Base-by-base conservation (phyloP, 306 rosid species). In the Cucumis hystrix region DNA sequence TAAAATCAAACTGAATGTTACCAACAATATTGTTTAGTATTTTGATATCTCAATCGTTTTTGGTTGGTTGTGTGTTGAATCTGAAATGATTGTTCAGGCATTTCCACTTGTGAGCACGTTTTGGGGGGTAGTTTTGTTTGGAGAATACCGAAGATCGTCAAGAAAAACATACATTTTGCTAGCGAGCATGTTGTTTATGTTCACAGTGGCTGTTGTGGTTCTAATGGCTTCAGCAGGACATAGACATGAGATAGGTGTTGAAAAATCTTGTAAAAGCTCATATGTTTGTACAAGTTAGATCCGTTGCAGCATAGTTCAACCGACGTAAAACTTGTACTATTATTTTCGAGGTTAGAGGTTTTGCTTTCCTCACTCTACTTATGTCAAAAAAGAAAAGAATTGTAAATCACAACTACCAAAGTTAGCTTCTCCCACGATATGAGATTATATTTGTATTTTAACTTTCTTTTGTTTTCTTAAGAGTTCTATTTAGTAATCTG, bases 41-140 rank as follows among this genome's bases (percentile, higher is more conserved):
- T 28, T 3, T 41, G 30, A 43, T 43, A 43, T 47, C 75, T 25
- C 41, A 13, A 23, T 8, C 62, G 10, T 54, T 43, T 67, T 40
- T 11, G 30, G 30, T 28, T 23, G 15, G 9, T 41, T 40, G 74
- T 40, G 30, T 28, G 30, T 66, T 74, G 70, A 58, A 39, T 28
- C 15, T 76, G 1, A 74, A 45, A 61, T 81, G 76, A 68, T 71
- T 64, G 13, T 80, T 2, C n/a, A 91, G 98, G 98, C 98, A 55
- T 92, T 91, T 88, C 98, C 97, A 49, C 91, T 93, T 4, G 96
- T 93, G 80, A 87, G 96, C 88, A 93, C 98, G 11, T 90, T 93
- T 21, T 93, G 97, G 98, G 98, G 94, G 9, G 20, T 91, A 4
- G 74, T 90, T 77, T 64, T 91, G 79, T 91, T 90, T 10, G 98